These are phyloP conservation scores for Microsporum canis DNA, from an alignment of 2,329 filamentous ascomycete species.

Conservation along the genomic window DNA sequence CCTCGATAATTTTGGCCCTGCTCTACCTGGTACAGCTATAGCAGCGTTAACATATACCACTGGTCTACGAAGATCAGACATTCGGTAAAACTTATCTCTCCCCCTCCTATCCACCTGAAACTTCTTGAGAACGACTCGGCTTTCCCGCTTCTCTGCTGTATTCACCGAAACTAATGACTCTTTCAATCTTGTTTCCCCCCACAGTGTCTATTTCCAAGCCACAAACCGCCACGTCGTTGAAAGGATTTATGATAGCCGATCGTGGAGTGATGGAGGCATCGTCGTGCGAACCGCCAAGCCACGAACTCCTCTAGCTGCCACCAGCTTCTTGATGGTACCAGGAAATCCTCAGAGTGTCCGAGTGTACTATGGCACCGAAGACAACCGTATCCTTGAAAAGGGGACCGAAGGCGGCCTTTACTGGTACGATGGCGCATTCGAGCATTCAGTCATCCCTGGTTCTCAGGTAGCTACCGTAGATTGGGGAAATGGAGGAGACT, in stretches of 20 bases:
- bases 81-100: not conserved
- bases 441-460: not conserved
- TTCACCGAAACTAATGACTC: not conserved
- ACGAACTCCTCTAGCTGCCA: not conserved
- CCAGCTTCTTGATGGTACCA: not conserved
- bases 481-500: not conserved
- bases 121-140: not conserved
- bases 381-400: not conserved
- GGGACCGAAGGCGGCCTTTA: not conserved
- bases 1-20: not conserved
- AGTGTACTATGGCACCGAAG: not conserved
- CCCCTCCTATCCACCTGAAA: not conserved
- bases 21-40: not conserved
- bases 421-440: slow-evolving; percentile 1
- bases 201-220: not conserved
- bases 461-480: slow-evolving; percentile 1
- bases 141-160: not conserved
- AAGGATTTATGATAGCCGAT: not conserved
- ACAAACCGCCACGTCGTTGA: not conserved
- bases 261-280: not conserved
- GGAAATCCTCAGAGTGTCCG: not conserved
- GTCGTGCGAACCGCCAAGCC: not conserved
- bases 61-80: not conserved
- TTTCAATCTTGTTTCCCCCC: not conserved
- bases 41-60: not conserved